A percentile compares a stretch with the other conserved stretches of the same genome.
Conservation (phyloP, 2,329 filamentous ascomycete genomes). For the Botrytis squamosa region DNA sequence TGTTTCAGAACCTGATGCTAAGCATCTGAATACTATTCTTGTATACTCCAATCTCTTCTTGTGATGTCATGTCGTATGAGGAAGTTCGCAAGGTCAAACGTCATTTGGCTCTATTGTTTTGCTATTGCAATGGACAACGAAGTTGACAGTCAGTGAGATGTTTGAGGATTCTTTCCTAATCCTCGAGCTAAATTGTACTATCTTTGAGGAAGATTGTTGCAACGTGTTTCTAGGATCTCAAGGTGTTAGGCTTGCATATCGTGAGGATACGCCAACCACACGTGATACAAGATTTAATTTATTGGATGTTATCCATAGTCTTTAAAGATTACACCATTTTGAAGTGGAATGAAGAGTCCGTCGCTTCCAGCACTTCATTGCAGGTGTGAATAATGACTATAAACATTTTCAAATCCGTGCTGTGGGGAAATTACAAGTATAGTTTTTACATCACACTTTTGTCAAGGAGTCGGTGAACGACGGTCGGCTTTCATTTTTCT, state of each 20-base stretch:
- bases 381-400: background rate
- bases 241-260: background rate
- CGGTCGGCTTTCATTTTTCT: background rate
- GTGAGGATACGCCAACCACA: background rate
- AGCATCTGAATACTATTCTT: background rate
- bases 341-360: background rate
- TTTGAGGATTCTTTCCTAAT: background rate
- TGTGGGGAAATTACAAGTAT: background rate
- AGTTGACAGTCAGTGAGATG: background rate
- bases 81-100: background rate
- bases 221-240: background rate
- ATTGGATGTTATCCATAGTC: background rate
- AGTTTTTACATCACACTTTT: background rate
- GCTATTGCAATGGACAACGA: background rate
- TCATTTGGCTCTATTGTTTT: background rate
- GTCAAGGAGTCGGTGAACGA: background rate
- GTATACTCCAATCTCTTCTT: background rate
- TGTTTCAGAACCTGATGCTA: background rate
- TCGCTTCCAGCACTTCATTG: background rate
- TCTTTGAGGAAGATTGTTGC: background rate
- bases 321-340: background rate
- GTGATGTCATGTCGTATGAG: background rate
- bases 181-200: background rate
- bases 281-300: background rate
- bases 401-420: too few relatives aligned